Conservation (phyloP, 2,329 filamentous ascomycete species). For the Diaporthe vaccinii region DNA sequence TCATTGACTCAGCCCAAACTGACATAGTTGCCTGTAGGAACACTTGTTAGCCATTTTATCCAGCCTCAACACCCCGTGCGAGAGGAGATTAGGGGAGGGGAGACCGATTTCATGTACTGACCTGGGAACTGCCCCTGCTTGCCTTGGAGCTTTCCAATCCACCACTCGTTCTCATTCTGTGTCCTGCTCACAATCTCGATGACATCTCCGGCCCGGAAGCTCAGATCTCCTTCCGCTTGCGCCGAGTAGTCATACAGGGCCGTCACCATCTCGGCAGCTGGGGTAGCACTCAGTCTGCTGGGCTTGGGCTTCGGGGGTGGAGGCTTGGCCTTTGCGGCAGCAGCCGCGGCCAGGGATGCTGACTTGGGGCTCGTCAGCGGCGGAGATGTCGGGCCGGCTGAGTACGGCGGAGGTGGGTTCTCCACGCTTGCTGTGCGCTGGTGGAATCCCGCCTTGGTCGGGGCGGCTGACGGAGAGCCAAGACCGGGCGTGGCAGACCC, state of each 20-base stretch:
- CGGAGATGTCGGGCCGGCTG: constrained; percentile 55
- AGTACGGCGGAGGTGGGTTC: constrained; percentile 80
- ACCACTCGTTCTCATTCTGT: constrained; percentile 97
- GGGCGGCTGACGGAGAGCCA: constrained; percentile 42
- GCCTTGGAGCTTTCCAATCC: constrained; percentile 85
- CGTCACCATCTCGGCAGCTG: constrained; percentile 82
- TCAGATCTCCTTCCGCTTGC: constrained; percentile 93
- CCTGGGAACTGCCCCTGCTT: constrained; percentile 95
- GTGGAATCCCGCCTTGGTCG: constrained; percentile 42
- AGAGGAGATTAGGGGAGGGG: neutral
- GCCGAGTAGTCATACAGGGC: constrained; percentile 97
- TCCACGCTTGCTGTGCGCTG: constrained; percentile 61
- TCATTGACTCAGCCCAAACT: constrained; percentile 50
- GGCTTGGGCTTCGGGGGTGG: constrained; percentile 85
- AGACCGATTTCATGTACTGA: constrained; percentile 59
- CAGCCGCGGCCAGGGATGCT: constrained; percentile 59
- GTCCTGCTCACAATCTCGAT: constrained; percentile 91
- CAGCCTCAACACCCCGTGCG: neutral
- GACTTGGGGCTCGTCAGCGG: constrained; percentile 47
- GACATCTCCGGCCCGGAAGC: constrained; percentile 87
- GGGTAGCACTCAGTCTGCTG: constrained; percentile 74
- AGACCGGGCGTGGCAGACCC: constrained; percentile 29
- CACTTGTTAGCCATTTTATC: constrained; percentile 1
- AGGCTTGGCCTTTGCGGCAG: constrained; percentile 74
- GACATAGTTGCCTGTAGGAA: constrained; percentile 59